Base-by-base conservation (phyloP, 179 eudicot species). In the Nepenthes alata region DNA sequence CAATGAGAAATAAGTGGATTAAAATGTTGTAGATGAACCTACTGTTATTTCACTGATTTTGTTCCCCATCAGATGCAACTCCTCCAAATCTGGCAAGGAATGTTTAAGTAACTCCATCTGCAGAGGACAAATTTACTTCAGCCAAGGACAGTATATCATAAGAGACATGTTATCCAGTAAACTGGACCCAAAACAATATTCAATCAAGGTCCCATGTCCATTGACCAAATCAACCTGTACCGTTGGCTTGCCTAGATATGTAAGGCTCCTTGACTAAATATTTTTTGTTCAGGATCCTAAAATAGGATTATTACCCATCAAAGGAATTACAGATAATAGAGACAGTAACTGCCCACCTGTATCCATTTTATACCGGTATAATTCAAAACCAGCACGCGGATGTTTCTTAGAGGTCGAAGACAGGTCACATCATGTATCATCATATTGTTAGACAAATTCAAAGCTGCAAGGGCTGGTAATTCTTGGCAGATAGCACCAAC, bases 61-160 rank as follows among this genome's bases (percentile, higher is more conserved):
- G 64, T 91, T 91, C 66, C 95, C 96, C 88, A 71, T 78, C 67
- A 91, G 80, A 85, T 91, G 98, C 66, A 89, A 82, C 78, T 91
- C 98, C 73, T 91, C 88, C 47, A 91, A 63, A 44, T 61, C 72
- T 52, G 85, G 91, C 35, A 89, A 66, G 54, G 74, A 83, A 49
- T 70, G 69, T 77, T 86, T 78, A 57, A 91, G 89, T 38, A 67
- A 56, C 68, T 84, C 96, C 65, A 91, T 78, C 98, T 91, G 81
- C 65, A 41, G 39, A 73, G 48, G 64, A 2, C 65, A 53, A 67
- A 55, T 10, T 50, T 37, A 41, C 45, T 7, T 41, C 45, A 41
- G 8, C 45, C 5, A 41, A 41, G 5, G 45, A 41, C 0, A 4
- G 45, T 41, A 25, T 25, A 25, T 25, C 25, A 25, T 25, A 25